Conservation (phyloP, 2,329 filamentous ascomycete species). For the Xylariomycetidae sp. region DNA sequence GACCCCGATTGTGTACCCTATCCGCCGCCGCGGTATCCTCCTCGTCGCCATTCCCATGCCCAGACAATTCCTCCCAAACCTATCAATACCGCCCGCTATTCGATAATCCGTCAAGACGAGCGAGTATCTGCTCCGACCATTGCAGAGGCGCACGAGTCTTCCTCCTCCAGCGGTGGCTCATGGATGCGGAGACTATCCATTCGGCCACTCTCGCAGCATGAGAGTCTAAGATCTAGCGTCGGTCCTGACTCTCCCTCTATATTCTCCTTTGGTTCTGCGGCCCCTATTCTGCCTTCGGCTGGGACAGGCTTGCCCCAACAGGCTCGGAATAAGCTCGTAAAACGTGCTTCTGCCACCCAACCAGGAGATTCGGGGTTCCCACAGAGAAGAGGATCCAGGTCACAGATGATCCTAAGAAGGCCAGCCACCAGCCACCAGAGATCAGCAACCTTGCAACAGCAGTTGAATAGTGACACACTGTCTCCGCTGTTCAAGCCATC, state of each 20-base stretch:
- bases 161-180: constrained; percentile 57
- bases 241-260: constrained; percentile 61
- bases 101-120: constrained; percentile 30
- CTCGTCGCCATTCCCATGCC: constrained; percentile 20
- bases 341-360: constrained; percentile 57
- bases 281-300: constrained; percentile 51
- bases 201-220: constrained; percentile 58
- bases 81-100: constrained; percentile 36
- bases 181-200: constrained; percentile 69
- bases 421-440: constrained; percentile 77
- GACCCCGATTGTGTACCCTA: too few species aligned
- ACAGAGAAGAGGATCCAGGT: constrained; percentile 45
- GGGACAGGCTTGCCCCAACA: constrained; percentile 36
- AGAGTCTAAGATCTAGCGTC: constrained; percentile 58
- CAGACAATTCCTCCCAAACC: constrained; percentile 36
- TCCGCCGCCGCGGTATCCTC: too few species aligned
- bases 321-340: constrained; percentile 71
- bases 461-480: constrained; percentile 19
- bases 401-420: constrained; percentile 61
- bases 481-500: constrained; percentile 24
- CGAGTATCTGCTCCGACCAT: constrained; percentile 18
- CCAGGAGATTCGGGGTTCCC: constrained; percentile 36
- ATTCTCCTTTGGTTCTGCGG: constrained; percentile 60
- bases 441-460: constrained; percentile 61
- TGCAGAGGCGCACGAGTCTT: constrained; percentile 48